A percentile compares a stretch with the other conserved stretches of the same genome.
These are phyloP conservation scores for Cercospora beticola DNA, from an alignment of 2,329 filamentous ascomycete genomes.

Conservation along the genomic window DNA sequence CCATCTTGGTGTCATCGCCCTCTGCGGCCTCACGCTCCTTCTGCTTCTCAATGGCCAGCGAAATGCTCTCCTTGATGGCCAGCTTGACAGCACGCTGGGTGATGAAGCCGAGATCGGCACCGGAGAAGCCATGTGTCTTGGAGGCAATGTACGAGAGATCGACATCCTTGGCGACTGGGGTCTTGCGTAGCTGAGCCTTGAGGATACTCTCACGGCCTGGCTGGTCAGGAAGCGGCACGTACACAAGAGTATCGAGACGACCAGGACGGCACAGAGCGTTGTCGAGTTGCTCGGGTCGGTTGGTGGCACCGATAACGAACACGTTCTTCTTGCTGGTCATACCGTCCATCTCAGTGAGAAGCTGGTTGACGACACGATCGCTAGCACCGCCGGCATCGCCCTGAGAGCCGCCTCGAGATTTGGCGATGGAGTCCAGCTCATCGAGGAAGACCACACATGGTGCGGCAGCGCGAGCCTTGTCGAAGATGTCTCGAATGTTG, in stretches of 20 bases:
- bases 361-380: slow-evolving; percentile 99
- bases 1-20: slow-evolving; percentile 72
- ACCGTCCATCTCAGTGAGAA: slow-evolving; percentile 98
- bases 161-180: slow-evolving; percentile 82
- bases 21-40: slow-evolving; percentile 80
- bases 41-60: slow-evolving; percentile 79
- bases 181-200: slow-evolving; percentile 96
- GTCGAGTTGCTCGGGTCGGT: slow-evolving; percentile 97
- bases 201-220: slow-evolving; percentile 85
- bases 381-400: slow-evolving; percentile 97
- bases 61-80: slow-evolving; percentile 96
- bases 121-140: slow-evolving; percentile 98
- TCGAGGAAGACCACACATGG: slow-evolving; percentile 99
- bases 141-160: slow-evolving; percentile 88
- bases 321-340: slow-evolving; percentile 99
- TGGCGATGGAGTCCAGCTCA: slow-evolving; percentile 97
- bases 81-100: slow-evolving; percentile 99
- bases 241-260: slow-evolving; percentile 97
- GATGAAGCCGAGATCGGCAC: slow-evolving; percentile 98
- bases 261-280: slow-evolving; percentile 96
- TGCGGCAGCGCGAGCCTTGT: slow-evolving; percentile 97
- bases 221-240: slow-evolving; percentile 94
- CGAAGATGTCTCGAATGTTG: slow-evolving; percentile 99
- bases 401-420: slow-evolving; percentile 94
- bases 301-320: slow-evolving; percentile 98